Percentiles rank a stretch among this genome's conserved stretches.
Evolutionary conservation across 2,329 filamentous ascomycete species (phyloP).

Genomic region (Fonsecaea monophora): DNA sequence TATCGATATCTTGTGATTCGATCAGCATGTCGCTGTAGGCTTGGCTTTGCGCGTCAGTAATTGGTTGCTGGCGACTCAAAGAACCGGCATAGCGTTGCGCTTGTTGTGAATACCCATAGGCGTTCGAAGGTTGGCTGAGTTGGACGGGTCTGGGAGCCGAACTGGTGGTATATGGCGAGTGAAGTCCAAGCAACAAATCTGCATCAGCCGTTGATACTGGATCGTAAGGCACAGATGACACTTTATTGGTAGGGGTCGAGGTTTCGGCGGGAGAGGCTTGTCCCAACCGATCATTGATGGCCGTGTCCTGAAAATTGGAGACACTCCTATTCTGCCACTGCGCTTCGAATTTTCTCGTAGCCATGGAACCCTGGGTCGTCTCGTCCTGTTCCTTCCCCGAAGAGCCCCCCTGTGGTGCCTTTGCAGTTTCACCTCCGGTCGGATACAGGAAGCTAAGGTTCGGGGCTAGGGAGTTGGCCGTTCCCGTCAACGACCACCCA

Average conservation of each 20-base stretch:
- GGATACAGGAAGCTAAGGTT: constrained; percentile 83
- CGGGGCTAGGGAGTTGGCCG: constrained; percentile 82
- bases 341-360: background rate
- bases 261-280: constrained; percentile 11
- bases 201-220: constrained; percentile 51
- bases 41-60: constrained; percentile 17
- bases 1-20: constrained; percentile 78
- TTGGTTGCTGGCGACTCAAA: constrained; percentile 17
- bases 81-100: background rate
- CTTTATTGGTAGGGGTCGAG: constrained; percentile 41
- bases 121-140: constrained; percentile 3
- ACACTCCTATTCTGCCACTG: background rate
- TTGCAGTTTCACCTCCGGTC: constrained; percentile 42
- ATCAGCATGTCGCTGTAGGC: constrained; percentile 66
- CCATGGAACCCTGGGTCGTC: background rate
- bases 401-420: background rate
- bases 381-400: background rate
- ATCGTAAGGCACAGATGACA: constrained; percentile 43
- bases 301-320: background rate
- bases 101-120: constrained; percentile 13
- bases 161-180: constrained; percentile 51
- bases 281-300: background rate
- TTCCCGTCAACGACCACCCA: constrained; percentile 87
- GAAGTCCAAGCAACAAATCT: constrained; percentile 58
- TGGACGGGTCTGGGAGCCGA: constrained; percentile 11